phyloP scores from a whole-genome alignment of 306 rosid species.

The Trifolium fragiferum region DNA sequence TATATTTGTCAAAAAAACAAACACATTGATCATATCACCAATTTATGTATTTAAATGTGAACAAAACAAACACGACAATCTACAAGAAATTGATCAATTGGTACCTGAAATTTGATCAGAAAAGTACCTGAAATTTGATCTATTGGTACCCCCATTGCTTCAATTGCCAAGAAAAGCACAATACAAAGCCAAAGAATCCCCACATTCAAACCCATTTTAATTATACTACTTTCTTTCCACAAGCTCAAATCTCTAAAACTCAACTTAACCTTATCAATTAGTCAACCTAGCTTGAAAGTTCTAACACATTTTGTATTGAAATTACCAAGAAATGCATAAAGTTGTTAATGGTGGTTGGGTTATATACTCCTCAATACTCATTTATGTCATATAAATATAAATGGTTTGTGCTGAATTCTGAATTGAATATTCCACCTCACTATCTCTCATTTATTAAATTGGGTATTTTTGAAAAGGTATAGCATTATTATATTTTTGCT shows the following conservation, averaged over 20 bases:
- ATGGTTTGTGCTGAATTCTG: not conserved
- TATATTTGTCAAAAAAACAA: too few species aligned
- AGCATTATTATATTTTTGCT: not conserved
- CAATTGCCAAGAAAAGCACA: conserved; percentile 15
- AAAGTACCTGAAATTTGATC: not conserved
- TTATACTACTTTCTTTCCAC: not conserved
- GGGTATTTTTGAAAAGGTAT: not conserved
- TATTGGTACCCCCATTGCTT: conserved; percentile 20
- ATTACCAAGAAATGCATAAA: not conserved
- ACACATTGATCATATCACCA: too few species aligned
- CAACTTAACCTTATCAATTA: not conserved
- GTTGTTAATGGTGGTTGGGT: not conserved
- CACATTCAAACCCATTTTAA: conserved; percentile 41
- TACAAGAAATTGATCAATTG: not conserved
- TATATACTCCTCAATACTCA: not conserved
- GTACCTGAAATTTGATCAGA: not conserved
- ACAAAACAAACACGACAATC: too few species aligned
- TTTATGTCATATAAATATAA: not conserved
- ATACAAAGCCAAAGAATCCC: conserved; percentile 24
- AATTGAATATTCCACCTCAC: not conserved
- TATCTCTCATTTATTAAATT: not conserved
- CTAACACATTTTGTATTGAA: not conserved
- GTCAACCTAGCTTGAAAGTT: not conserved
- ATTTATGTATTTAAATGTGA: too few species aligned
- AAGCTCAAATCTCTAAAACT: not conserved